These are phyloP conservation scores for Globisporangium iwayamae DNA, from an alignment of 352 stramenopile genomes.

Conservation along the genomic window DNA sequence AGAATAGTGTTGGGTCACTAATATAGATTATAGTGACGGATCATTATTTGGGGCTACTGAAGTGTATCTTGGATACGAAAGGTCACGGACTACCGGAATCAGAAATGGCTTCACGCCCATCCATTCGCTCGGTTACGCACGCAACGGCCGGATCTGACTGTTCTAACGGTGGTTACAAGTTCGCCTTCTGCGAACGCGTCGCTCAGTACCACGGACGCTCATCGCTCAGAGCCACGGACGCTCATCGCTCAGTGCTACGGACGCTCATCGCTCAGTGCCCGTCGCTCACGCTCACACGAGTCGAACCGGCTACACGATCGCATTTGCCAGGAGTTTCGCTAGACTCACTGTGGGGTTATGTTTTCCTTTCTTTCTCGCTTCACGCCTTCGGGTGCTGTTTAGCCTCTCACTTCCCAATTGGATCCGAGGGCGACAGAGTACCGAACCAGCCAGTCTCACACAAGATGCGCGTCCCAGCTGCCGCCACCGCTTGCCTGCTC, in stretches of 20 bases:
- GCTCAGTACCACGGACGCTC: neutral
- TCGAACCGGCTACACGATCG: neutral
- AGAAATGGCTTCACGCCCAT: neutral
- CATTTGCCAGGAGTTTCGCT: slow-evolving; percentile 5
- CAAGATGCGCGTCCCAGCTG: slow-evolving; percentile 8
- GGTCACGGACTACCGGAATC: neutral
- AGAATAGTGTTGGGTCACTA: neutral
- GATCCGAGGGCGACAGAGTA: neutral
- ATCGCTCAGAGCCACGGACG: neutral
- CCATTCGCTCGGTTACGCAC: neutral
- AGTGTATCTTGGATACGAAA: neutral
- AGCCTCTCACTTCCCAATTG: slow-evolving; percentile 9
- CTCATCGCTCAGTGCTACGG: neutral
- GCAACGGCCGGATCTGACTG: neutral
- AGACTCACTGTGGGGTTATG: neutral
- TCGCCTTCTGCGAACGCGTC: neutral
- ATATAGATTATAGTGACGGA: neutral
- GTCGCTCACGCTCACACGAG: no score
- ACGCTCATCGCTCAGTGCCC: no score
- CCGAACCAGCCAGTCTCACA: neutral
- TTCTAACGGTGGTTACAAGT: neutral
- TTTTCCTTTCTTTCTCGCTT: neutral
- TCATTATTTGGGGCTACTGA: neutral
- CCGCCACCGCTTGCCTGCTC: neutral
- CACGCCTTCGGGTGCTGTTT: neutral